Conservation (phyloP, 1,284 basidiomycete species). For the Cutaneotrichosporon sp. region DNA sequence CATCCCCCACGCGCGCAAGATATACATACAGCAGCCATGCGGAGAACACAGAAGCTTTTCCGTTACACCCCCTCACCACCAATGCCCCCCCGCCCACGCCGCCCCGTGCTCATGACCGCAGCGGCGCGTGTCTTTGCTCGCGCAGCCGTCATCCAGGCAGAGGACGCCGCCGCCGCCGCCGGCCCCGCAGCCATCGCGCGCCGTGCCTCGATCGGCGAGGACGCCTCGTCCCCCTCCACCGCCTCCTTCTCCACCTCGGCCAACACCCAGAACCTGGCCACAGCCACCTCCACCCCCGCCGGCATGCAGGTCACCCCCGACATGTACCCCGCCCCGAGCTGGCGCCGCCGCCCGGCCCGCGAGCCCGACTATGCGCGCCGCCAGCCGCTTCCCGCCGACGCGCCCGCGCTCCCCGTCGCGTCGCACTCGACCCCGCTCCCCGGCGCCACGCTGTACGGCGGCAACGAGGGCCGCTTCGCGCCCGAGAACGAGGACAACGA, state of each 20-base stretch:
- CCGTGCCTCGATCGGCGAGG: background rate
- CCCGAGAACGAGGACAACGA: constrained; percentile 6
- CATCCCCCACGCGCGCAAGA: background rate
- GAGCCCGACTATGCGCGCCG: constrained; percentile 6
- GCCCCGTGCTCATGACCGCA: constrained; percentile 20
- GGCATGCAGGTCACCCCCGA: constrained; percentile 2
- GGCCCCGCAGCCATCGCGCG: constrained; percentile 7
- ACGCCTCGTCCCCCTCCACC: background rate
- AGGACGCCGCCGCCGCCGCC: constrained; percentile 33
- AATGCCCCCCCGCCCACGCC: constrained; percentile 4
- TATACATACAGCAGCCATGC: constrained; percentile 1
- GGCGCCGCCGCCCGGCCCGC: constrained; percentile 3
- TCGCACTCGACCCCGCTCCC: background rate
- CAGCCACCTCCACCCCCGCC: background rate
- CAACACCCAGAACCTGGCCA: background rate
- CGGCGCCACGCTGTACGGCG: constrained; percentile 5
- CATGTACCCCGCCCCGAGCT: constrained; percentile 2
- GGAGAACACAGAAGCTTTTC: constrained; percentile 1
- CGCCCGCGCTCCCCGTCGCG: background rate
- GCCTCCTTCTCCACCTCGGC: background rate
- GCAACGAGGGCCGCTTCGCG: background rate
- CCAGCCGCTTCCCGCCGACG: background rate
- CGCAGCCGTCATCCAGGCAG: constrained; percentile 46
- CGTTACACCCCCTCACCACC: background rate
- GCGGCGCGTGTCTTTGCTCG: constrained; percentile 46